A percentile compares a stretch with the other conserved stretches of the same genome.
phyloP scores from a whole-genome alignment of 2,329 filamentous ascomycete genomes.

The Aurifilum marmelostoma region DNA sequence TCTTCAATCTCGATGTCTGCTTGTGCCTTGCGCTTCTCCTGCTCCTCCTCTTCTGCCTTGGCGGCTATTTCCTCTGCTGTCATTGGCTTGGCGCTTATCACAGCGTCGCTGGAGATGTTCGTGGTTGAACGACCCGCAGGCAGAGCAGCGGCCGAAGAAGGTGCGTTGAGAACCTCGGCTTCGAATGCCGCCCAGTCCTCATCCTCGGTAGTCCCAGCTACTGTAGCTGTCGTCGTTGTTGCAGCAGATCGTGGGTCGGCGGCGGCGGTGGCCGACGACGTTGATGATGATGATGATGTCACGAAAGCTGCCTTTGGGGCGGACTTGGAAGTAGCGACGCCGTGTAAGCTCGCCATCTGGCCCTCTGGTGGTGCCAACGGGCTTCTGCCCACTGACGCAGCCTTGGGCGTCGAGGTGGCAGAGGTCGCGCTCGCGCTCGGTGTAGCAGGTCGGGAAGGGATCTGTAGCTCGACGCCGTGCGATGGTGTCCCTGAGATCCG shows the following conservation, averaged over 20 bases:
- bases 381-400: constrained; percentile 42
- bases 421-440: constrained; percentile 49
- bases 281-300: constrained; percentile 10
- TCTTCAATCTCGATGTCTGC: constrained; percentile 61
- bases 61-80: constrained; percentile 64
- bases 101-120: constrained; percentile 49
- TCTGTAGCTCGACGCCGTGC: constrained; percentile 63
- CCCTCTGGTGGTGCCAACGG: constrained; percentile 41
- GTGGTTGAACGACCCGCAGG: constrained; percentile 32
- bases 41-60: constrained; percentile 54
- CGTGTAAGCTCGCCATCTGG: neutral
- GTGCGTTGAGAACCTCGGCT: constrained; percentile 67
- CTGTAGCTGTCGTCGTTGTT: constrained; percentile 22
- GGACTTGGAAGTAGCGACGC: neutral
- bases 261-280: too few relatives aligned
- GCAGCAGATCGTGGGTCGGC: constrained; percentile 30
- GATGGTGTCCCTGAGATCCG: constrained; percentile 56
- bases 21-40: constrained; percentile 55
- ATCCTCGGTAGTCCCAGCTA: constrained; percentile 57
- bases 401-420: constrained; percentile 47
- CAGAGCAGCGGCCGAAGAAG: constrained; percentile 38
- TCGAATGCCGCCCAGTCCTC: constrained; percentile 88
- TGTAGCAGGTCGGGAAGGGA: constrained; percentile 66
- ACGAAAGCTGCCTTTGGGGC: constrained; percentile 22
- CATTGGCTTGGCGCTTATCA: constrained; percentile 71